Evolutionary conservation across 148 eudicot species (phyloP).

Genomic region (Diospyros lotus): DNA sequence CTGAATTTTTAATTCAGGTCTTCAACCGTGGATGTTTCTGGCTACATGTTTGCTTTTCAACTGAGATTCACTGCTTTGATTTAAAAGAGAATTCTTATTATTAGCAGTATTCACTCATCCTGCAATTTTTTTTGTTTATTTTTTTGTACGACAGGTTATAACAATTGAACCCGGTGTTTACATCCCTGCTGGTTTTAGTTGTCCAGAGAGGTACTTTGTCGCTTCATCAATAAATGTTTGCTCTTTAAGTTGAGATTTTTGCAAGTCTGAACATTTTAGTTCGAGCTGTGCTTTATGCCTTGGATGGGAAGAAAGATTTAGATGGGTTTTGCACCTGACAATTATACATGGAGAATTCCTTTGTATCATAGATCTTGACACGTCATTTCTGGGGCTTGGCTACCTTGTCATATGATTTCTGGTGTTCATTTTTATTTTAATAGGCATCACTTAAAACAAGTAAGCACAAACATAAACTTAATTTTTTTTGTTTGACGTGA

Average conservation of each 20-base stretch:
- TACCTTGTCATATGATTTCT: no score
- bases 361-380: not conserved
- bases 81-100: not conserved
- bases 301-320: not conserved
- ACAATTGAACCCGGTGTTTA: slow-evolving; percentile 97
- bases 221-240: slow-evolving; percentile 6
- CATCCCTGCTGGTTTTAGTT: slow-evolving; percentile 60
- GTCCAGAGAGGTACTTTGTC: slow-evolving; percentile 59
- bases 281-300: not conserved
- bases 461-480: no score
- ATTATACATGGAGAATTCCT: not conserved
- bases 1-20: not conserved
- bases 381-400: no score
- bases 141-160: slow-evolving; percentile 50
- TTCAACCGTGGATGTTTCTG: not conserved
- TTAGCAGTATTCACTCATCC: not conserved
- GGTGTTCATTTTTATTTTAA: no score
- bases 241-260: not conserved
- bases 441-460: no score
- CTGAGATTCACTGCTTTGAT: not conserved
- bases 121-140: not conserved
- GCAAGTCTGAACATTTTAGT: not conserved
- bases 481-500: no score
- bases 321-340: not conserved
- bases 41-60: not conserved